These are phyloP conservation scores for Pichia sp. DNA, from an alignment of 1,139 yeast species.

Conservation along the genomic window DNA sequence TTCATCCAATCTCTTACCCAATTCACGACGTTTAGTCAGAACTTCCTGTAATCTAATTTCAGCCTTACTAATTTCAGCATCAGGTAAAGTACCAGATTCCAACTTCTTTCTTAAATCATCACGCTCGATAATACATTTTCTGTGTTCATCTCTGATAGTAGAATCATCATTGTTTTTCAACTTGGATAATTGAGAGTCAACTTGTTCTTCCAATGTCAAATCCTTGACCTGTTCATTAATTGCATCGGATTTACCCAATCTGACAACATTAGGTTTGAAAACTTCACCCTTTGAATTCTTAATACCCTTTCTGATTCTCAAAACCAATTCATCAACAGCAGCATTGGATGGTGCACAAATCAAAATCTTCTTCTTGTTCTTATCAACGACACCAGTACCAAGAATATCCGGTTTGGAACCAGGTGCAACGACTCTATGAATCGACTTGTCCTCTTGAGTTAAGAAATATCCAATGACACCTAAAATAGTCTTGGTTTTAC, in stretches of 20 bases:
- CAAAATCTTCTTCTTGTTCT: conserved; percentile 47
- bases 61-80: conserved; percentile 41
- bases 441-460: conserved; percentile 37
- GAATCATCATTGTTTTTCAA: conserved; percentile 38
- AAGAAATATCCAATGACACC: conserved; percentile 85
- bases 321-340: conserved; percentile 95
- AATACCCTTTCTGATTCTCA: conserved; percentile 79
- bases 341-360: conserved; percentile 99
- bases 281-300: conserved; percentile 53
- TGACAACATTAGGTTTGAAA: conserved; percentile 71
- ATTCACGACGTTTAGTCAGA: conserved; percentile 57
- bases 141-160: conserved; percentile 50
- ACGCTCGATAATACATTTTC: conserved; percentile 49
- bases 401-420: conserved; percentile 21
- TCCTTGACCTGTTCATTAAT: conserved; percentile 82
- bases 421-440: conserved; percentile 37
- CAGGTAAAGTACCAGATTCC: conserved; percentile 36
- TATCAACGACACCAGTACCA: conserved; percentile 17
- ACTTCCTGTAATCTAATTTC: conserved; percentile 55
- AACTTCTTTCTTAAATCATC: conserved; percentile 43
- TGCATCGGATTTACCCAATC: conserved; percentile 90
- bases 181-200: conserved; percentile 57
- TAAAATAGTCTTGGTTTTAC: conserved; percentile 94
- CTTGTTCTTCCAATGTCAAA: conserved; percentile 82
- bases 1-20: conserved; percentile 74